These are phyloP conservation scores for Trametes coccinea DNA, from an alignment of 768 basidiomycete genomes.

Conservation along the genomic window DNA sequence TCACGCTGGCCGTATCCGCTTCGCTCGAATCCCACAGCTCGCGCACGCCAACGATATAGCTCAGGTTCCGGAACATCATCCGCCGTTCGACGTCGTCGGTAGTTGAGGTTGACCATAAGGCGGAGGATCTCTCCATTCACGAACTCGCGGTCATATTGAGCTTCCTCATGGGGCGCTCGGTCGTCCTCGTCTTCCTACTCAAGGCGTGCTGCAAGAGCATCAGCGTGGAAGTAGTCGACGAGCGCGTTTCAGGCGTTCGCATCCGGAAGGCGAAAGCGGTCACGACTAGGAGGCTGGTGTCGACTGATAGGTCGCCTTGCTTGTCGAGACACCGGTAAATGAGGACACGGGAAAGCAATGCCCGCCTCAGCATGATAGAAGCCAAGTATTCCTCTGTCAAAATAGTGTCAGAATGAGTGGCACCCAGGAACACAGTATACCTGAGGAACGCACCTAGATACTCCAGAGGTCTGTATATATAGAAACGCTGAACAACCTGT, in stretches of 20 bases:
- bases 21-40: conserved; percentile 66
- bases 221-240: conserved; percentile 41
- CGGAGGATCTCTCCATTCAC: conserved; percentile 80
- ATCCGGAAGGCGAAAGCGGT: conserved; percentile 78
- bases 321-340: conserved; percentile 71
- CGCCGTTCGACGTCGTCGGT: conserved; percentile 88
- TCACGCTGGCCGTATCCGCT: conserved; percentile 40
- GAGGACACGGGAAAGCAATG: conserved; percentile 82
- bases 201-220: conserved; percentile 39
- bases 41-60: conserved; percentile 80
- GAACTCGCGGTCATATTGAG: conserved; percentile 54
- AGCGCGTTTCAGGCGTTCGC: conserved; percentile 70
- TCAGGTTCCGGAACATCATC: conserved; percentile 87
- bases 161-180: conserved; percentile 45
- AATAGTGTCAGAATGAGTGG: neutral
- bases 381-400: conserved; percentile 69
- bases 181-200: conserved; percentile 38
- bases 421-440: no score
- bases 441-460: conserved; percentile 60
- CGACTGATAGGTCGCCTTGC: conserved; percentile 60
- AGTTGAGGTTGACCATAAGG: conserved; percentile 80
- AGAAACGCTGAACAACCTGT: conserved; percentile 77
- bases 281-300: conserved; percentile 78
- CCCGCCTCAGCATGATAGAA: conserved; percentile 66
- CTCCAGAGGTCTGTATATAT: conserved; percentile 65